Evolutionary conservation across 2,329 filamentous ascomycete genomes (phyloP).

Genomic region (Cladobotryum mycophilum): DNA sequence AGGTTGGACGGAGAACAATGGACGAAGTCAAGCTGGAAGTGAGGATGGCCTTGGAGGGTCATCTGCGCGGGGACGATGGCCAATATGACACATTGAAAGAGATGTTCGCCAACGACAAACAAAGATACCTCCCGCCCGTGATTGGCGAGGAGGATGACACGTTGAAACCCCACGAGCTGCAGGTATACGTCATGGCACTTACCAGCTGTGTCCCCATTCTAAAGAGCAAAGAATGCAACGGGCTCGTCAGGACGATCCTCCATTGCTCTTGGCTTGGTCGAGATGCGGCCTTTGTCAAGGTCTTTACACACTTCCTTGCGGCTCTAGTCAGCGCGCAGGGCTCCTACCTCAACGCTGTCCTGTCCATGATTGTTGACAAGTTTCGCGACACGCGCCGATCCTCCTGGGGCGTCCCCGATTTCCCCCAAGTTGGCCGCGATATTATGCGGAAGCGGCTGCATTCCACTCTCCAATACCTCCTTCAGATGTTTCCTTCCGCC

Average conservation of each 20-base stretch:
- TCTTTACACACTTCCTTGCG: slow-evolving; percentile 62
- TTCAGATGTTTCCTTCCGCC: slow-evolving; percentile 76
- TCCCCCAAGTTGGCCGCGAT: slow-evolving; percentile 55
- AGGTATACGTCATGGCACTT: slow-evolving; percentile 57
- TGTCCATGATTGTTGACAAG: slow-evolving; percentile 74
- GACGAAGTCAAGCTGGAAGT: slow-evolving; percentile 52
- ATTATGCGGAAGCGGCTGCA: slow-evolving; percentile 71
- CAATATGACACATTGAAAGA: slow-evolving; percentile 57
- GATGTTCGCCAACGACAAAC: slow-evolving; percentile 47
- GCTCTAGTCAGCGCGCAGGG: slow-evolving; percentile 78
- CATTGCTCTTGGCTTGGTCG: slow-evolving; percentile 59
- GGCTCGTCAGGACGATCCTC: slow-evolving; percentile 53
- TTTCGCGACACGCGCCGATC: slow-evolving; percentile 52
- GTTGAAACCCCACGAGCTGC: slow-evolving; percentile 49
- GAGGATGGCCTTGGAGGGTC: slow-evolving; percentile 48
- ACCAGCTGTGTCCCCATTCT: slow-evolving; percentile 56
- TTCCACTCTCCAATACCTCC: slow-evolving; percentile 64
- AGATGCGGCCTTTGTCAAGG: slow-evolving; percentile 58
- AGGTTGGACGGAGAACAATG: slow-evolving; percentile 46
- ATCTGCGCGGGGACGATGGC: slow-evolving; percentile 51
- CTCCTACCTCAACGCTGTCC: slow-evolving; percentile 65
- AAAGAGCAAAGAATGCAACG: slow-evolving; percentile 50
- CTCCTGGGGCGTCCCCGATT: slow-evolving; percentile 42
- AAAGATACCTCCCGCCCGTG: slow-evolving; percentile 32
- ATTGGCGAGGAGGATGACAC: slow-evolving; percentile 42